Evolutionary conservation across 2,329 filamentous ascomycete genomes (phyloP), one percentile per base, ranked within the genome.

Genomic region (Neurospora sp.): DNA sequence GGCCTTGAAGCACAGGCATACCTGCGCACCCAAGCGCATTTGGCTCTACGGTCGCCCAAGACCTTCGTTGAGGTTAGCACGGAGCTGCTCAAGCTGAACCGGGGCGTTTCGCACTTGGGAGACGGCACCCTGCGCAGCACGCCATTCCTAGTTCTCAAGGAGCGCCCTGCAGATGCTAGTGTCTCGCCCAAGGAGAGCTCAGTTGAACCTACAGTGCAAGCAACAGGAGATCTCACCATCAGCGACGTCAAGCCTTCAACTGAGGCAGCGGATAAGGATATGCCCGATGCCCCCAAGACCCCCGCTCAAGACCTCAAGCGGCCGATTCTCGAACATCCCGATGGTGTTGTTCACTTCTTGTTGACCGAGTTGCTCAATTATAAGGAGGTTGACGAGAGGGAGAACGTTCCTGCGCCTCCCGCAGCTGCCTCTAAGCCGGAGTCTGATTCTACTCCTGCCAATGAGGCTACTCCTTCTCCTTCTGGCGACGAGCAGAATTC

Each of bases 331-430:
- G 94, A 97, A 79, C 93, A 96, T 72, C 93, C 95, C 0, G 96
- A 98, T 79, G 96, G 96, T 4, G 93, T 99, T 3, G 90, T 99
- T 70, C 93, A 98, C 77, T 99, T 97, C 80, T 84, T 99, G 28
- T 88, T 99, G 4, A 96, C 92, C 71, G 96, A 99, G 79, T 84
- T 99, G 66, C 85, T 97, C 70, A 94, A 93, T 68, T 98, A 97
- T 81, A 91, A 91, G 76, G 94, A 97, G 77, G 93, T 97, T 5
- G 93, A 97, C 43, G 95, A 98, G 76, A 94, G 91, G 76, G 91
- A 94, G 71, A 62, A 62, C 52, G 28, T 36, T 36, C 52, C 52
- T 62, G 52, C 52, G 28, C 23, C 52, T 62, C 79, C 85, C 13
- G 71, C 82, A 13, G 71, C 39, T 36, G 83, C 85, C 7, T 71